Conservation (phyloP, 371 early-diverging fungal genomes). For the Mycotypha africana region DNA sequence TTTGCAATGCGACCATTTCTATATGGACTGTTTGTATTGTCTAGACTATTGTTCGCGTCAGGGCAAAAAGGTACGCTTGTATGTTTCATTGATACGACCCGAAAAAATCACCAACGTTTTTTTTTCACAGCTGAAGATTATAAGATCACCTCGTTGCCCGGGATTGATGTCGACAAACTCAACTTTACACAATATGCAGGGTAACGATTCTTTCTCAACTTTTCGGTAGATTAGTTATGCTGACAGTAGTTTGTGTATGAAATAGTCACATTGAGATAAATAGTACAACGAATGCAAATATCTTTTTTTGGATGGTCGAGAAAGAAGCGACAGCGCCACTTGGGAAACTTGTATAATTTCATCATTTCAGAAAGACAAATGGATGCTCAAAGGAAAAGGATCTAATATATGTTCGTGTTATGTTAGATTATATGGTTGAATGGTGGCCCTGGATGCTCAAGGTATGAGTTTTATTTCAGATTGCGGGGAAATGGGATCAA, state of each 20-base stretch:
- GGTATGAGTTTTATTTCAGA: slow-evolving; percentile 10
- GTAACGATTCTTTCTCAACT: no score
- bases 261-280: slow-evolving; percentile 43
- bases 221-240: no score
- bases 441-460: slow-evolving; percentile 61
- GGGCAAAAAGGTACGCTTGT: no score
- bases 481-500: neutral
- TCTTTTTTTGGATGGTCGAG: slow-evolving; percentile 57
- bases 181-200: slow-evolving; percentile 60
- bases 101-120: no score
- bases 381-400: slow-evolving; percentile 33
- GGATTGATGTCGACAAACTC: slow-evolving; percentile 28
- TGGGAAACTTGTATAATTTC: slow-evolving; percentile 44
- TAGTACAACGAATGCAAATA: slow-evolving; percentile 31
- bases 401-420: no score
- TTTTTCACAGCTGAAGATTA: slow-evolving; percentile 44
- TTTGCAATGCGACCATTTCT: no score
- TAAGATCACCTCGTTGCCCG: slow-evolving; percentile 49
- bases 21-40: no score
- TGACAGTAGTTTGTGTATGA: no score
- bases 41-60: no score
- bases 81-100: no score
- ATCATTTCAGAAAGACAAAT: slow-evolving; percentile 84
- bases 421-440: slow-evolving; percentile 85
- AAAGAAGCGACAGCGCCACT: slow-evolving; percentile 20